Evolutionary conservation across 768 basidiomycete species (phyloP).

Genomic region (Pleurotus sapidus): DNA sequence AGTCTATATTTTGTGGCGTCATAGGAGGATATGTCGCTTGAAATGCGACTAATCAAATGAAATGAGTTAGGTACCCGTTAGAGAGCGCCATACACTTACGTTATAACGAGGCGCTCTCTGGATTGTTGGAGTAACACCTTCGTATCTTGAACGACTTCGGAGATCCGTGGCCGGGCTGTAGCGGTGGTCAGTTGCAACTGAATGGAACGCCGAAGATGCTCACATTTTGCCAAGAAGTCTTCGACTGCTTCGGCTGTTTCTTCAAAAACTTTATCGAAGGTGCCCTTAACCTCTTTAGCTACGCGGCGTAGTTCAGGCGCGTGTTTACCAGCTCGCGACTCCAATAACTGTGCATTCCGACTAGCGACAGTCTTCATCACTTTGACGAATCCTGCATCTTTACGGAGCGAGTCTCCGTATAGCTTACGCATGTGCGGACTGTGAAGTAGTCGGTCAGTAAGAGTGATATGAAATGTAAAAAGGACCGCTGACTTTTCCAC

Average conservation of each 20-base stretch:
- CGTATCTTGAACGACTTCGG: constrained; percentile 91
- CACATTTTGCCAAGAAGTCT: constrained; percentile 90
- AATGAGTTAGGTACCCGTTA: not conserved
- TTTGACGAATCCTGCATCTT: constrained; percentile 96
- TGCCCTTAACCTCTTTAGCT: constrained; percentile 88
- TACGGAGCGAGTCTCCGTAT: constrained; percentile 90
- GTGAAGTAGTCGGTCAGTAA: constrained; percentile 1
- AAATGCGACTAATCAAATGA: constrained; percentile 59
- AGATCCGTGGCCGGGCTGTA: constrained; percentile 81
- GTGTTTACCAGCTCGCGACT: constrained; percentile 75
- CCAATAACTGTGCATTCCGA: constrained; percentile 75
- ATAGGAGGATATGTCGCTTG: constrained; percentile 75
- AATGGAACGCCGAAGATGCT: constrained; percentile 24
- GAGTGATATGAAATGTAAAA: constrained; percentile 4
- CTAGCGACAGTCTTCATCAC: constrained; percentile 93
- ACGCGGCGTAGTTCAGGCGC: constrained; percentile 77
- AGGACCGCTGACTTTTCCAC: constrained; percentile 78
- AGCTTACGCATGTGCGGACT: constrained; percentile 99
- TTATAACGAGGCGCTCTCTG: constrained; percentile 87
- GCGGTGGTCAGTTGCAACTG: not conserved
- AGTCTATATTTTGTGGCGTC: constrained; percentile 81
- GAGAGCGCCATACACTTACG: constrained; percentile 46
- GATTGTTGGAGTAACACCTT: constrained; percentile 90
- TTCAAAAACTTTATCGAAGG: constrained; percentile 93
- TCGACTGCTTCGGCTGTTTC: constrained; percentile 92